Evolutionary conservation across 768 basidiomycete genomes (phyloP), one percentile per base, ranked within the genome.

Genomic region (Cyathus striatus): DNA sequence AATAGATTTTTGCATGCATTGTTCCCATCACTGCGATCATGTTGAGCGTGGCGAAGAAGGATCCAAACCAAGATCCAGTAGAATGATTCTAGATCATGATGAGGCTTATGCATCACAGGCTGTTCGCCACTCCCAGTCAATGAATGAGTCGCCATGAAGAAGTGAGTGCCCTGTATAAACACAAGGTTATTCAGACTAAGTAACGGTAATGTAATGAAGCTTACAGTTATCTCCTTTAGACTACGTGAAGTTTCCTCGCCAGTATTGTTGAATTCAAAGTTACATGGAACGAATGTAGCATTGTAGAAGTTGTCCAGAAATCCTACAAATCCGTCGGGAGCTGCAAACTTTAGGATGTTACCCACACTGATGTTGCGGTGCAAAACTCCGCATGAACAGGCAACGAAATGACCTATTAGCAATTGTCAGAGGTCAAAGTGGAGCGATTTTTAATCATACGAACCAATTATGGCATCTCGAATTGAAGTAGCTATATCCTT

Each of bases 221-320:
- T n/a, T n/a, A n/a, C n/a, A n/a, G n/a, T n/a, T n/a, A n/a, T n/a
- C n/a, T n/a, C n/a, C n/a, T n/a, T n/a, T n/a, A n/a, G n/a, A n/a
- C n/a, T n/a, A n/a, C n/a, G n/a, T n/a, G n/a, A n/a, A n/a, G n/a
- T n/a, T n/a, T n/a, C n/a, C n/a, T n/a, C n/a, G n/a, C n/a, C n/a
- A n/a, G n/a, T n/a, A 16, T 32, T 16, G 12, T 32, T 16, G 12
- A 16, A 12, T 32, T 32, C 30, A 3, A 32, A 16, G 30, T 12
- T 12, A 16, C 30, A 32, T 2, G 30, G 12, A 32, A 32, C n/a
- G n/a, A n/a, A n/a, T n/a, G n/a, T n/a, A n/a, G n/a, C n/a, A 20
- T 41, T 34, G 26, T 43, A 27, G 16, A 36, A n/a, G 23, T 43
- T 34, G 22, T 43, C 32, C 27, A 43, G 12, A 18, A 43, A 36